phyloP scores from a whole-genome alignment of 139 green algal species.

The Pycnococcus provasolii region DNA sequence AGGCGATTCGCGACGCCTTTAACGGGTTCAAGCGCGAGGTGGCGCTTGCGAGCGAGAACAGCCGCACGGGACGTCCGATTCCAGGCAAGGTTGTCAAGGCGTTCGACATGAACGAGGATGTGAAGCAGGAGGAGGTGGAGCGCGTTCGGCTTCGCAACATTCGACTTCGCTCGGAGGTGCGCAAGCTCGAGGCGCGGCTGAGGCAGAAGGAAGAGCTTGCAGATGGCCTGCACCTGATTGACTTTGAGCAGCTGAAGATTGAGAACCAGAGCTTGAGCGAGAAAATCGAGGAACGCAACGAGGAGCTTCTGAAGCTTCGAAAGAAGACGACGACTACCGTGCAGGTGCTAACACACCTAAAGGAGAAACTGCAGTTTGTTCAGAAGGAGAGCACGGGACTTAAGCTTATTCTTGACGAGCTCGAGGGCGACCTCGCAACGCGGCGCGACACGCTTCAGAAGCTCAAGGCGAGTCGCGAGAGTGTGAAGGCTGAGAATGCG shows the following conservation, averaged over 20 bases:
- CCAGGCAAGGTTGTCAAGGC: background rate
- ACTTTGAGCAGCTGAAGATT: slow-evolving; percentile 92
- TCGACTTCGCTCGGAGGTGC: slow-evolving; percentile 14
- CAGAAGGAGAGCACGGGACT: slow-evolving; percentile 45
- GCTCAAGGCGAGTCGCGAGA: background rate
- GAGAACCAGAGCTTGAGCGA: slow-evolving; percentile 54
- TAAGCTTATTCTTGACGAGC: background rate
- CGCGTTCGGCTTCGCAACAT: slow-evolving; percentile 28
- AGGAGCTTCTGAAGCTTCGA: slow-evolving; percentile 74
- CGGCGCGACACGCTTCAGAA: background rate
- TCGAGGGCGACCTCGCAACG: slow-evolving; percentile 4
- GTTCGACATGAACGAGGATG: slow-evolving; percentile 2
- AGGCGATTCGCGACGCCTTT: slow-evolving; percentile 1
- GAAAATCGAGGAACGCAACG: slow-evolving; percentile 68
- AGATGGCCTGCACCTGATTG: slow-evolving; percentile 77
- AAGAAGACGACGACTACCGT: slow-evolving; percentile 69
- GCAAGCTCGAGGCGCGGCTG: slow-evolving; percentile 15
- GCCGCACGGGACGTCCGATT: slow-evolving; percentile 20
- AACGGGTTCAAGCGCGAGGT: slow-evolving; percentile 11
- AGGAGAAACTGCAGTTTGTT: slow-evolving; percentile 74
- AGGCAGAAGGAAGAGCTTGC: slow-evolving; percentile 38
- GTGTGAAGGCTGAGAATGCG: background rate
- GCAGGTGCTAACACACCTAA: slow-evolving; percentile 62
- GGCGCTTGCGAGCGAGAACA: slow-evolving; percentile 21
- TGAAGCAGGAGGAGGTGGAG: slow-evolving; percentile 24